These are phyloP conservation scores for Pisolithus microcarpus DNA, from an alignment of 768 basidiomycete genomes.

Conservation along the genomic window DNA sequence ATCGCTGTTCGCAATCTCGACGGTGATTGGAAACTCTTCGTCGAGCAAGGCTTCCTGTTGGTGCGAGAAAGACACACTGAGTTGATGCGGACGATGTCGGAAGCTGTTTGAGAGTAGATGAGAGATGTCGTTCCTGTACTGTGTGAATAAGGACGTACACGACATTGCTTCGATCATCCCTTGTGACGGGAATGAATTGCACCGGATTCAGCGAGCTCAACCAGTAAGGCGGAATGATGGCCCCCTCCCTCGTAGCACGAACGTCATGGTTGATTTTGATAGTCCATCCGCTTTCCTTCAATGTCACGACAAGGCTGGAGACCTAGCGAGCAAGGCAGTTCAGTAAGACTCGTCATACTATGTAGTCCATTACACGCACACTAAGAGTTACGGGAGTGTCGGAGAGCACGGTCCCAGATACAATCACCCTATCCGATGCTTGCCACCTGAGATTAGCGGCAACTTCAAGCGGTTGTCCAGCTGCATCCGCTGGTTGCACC, in stretches of 20 bases:
- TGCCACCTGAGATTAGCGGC: constrained; percentile 52
- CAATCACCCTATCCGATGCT: constrained; percentile 44
- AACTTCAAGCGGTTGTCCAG: constrained; percentile 15
- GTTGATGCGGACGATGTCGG: constrained; percentile 51
- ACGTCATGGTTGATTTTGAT: constrained; percentile 55
- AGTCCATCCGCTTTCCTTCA: constrained; percentile 60
- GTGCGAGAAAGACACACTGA: constrained; percentile 52
- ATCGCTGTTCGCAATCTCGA: constrained; percentile 69
- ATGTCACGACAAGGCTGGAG: constrained; percentile 43
- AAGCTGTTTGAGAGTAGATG: constrained; percentile 34
- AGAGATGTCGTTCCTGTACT: background rate
- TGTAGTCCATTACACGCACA: constrained; percentile 34
- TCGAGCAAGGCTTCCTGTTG: constrained; percentile 68
- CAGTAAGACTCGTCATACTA: background rate
- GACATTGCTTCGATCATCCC: constrained; percentile 40
- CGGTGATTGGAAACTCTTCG: constrained; percentile 68
- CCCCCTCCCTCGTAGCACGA: constrained; percentile 29
- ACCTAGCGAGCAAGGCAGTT: constrained; percentile 13
- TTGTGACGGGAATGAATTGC: constrained; percentile 45
- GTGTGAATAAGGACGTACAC: constrained; percentile 31
- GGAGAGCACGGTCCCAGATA: constrained; percentile 55
- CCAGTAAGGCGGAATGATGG: constrained; percentile 40
- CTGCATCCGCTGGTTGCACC: constrained; percentile 33
- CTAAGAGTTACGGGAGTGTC: constrained; percentile 43
- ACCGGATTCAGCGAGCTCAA: constrained; percentile 47